Percentiles rank a stretch among this genome's conserved stretches.
phyloP scores from a whole-genome alignment of 2,329 filamentous ascomycete species.

The Colletotrichum neosansevieriae region DNA sequence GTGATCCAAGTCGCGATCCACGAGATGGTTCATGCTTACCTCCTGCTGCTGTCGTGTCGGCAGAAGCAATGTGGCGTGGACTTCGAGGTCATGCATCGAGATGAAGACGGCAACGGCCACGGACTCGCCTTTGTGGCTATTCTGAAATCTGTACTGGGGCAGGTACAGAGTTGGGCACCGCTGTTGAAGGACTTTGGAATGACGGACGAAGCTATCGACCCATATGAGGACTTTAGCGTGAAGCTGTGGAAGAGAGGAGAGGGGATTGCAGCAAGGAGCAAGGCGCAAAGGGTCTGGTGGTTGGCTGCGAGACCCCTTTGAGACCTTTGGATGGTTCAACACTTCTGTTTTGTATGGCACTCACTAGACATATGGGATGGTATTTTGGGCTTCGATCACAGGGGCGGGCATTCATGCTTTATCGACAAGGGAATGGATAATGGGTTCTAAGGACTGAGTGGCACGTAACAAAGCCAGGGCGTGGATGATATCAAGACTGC shows the following conservation, averaged over 20 bases:
- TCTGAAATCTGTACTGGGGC: slow-evolving; percentile 28
- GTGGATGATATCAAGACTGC: too few relatives aligned
- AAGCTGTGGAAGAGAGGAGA: slow-evolving; percentile 36
- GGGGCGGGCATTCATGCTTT: too few relatives aligned
- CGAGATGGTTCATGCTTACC: slow-evolving; percentile 42
- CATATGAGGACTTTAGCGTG: slow-evolving; percentile 35
- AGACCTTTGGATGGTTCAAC: background rate
- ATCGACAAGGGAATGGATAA: background rate
- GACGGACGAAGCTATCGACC: slow-evolving; percentile 33
- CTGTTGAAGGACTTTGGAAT: slow-evolving; percentile 24
- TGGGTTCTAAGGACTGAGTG: background rate
- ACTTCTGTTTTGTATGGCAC: background rate
- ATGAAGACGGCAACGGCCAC: slow-evolving; percentile 26
- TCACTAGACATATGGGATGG: background rate
- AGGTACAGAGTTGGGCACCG: slow-evolving; percentile 32
- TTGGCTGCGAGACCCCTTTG: slow-evolving; percentile 31
- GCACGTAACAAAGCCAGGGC: background rate
- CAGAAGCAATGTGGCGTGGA: slow-evolving; percentile 25
- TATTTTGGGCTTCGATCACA: background rate
- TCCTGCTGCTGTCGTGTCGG: slow-evolving; percentile 32
- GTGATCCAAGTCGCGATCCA: slow-evolving; percentile 49
- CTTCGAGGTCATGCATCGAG: slow-evolving; percentile 33
- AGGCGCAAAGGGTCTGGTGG: slow-evolving; percentile 35
- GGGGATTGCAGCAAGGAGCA: slow-evolving; percentile 19
- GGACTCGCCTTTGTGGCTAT: slow-evolving; percentile 36